Conservation (phyloP, 2,329 filamentous ascomycete species). For the Alternaria burnsii region DNA sequence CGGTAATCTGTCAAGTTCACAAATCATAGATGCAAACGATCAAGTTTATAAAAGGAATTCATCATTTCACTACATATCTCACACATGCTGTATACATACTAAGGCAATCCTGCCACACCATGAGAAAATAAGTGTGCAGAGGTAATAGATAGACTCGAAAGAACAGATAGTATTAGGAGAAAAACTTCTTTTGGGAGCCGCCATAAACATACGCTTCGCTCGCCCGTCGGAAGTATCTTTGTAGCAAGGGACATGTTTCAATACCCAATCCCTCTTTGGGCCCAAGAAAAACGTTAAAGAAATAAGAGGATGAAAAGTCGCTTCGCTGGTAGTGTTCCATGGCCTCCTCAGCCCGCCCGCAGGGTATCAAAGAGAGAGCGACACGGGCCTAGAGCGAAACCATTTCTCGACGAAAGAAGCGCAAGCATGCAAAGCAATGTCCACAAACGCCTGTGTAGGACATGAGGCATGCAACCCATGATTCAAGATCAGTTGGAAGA, state of each 20-base stretch:
- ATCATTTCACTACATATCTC: slow-evolving; percentile 30
- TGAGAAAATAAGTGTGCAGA: slow-evolving; percentile 4
- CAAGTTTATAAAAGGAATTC: slow-evolving; percentile 4
- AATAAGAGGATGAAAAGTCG: slow-evolving; percentile 24
- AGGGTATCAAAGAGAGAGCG: slow-evolving; percentile 49
- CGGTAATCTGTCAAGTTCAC: background rate
- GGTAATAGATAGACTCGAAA: slow-evolving; percentile 11
- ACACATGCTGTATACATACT: slow-evolving; percentile 19
- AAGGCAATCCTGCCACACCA: slow-evolving; percentile 6
- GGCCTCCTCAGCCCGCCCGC: slow-evolving; percentile 31
- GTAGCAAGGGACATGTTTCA: slow-evolving; percentile 13
- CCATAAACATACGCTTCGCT: slow-evolving; percentile 9
- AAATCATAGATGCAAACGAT: background rate
- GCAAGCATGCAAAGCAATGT: slow-evolving; percentile 36
- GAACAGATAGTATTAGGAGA: slow-evolving; percentile 28
- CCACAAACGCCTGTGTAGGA: slow-evolving; percentile 50
- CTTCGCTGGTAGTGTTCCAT: slow-evolving; percentile 34
- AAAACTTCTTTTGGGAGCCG: slow-evolving; percentile 25
- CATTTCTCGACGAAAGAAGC: slow-evolving; percentile 40
- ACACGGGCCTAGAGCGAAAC: slow-evolving; percentile 39
- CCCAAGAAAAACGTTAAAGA: slow-evolving; percentile 13
- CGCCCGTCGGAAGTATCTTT: slow-evolving; percentile 6
- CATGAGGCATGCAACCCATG: slow-evolving; percentile 49
- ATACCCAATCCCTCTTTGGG: slow-evolving; percentile 22
- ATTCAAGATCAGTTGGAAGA: slow-evolving; percentile 43